Base-by-base conservation (phyloP, 495 filamentous ascomycete genomes). In the Penicillium canariense region DNA sequence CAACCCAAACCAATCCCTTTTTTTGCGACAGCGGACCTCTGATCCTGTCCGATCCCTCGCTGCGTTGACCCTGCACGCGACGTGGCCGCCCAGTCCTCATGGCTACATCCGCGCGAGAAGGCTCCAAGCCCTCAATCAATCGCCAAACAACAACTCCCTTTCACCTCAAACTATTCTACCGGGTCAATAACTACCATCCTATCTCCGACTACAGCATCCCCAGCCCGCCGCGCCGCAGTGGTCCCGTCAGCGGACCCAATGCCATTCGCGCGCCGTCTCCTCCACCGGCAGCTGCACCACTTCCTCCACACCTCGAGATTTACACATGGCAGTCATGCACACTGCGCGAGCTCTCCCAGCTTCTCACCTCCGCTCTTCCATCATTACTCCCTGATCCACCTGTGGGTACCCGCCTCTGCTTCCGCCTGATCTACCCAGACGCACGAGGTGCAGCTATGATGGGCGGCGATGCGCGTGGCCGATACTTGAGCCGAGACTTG, bases 311-410 rank as follows among this genome's bases (percentile, higher is more conserved):
- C 69, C 78, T 94, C 28, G 78, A 89, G 54, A 87, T 97, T 65
- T 92, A 96, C 80, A 93, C 91, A 61, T 96, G 90, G 90, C 81
- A 81, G 51, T 83, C 82, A 64, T 92, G 88, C 77, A 89, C 90
- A 10, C 82, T 98, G 14, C 77, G 79, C 61, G 91, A 97, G 72
- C 86, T 97, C 30, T 82, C 87, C 6, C 83, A 87, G 63, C 85
- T 96, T 17, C 82, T 92, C 42, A 81, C 80, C 34, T 73, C 77
- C 50, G 80, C 87, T 0, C 72, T 91, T 0, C 88, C 88, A 0
- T 64, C 67, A 22, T 68, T 92, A 50, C 82, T 96, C 20, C 89
- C 92, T n/a, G 61, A 77, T 47, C 90, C 88, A 0, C 80, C 83
- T 18, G 79, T 90, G 39, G 91, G 92, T 52, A 92, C 91, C 3